A percentile compares a stretch with the other conserved stretches of the same genome.
Conservation (phyloP, 495 filamentous ascomycete genomes). For the Lasiosphaeriaceae sp. region DNA sequence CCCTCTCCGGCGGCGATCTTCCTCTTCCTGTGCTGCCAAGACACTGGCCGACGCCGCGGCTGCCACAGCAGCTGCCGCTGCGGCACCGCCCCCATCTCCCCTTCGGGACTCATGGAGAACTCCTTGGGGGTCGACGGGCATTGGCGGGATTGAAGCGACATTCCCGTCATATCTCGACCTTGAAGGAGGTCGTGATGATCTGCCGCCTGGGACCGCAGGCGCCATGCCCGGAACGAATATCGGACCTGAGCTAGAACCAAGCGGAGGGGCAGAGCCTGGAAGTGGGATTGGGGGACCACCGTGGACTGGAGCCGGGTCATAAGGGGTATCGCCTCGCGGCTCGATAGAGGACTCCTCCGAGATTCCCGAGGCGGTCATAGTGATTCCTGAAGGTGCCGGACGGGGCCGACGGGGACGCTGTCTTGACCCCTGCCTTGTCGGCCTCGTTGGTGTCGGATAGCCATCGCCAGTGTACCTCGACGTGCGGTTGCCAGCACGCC, state of each 20-base stretch:
- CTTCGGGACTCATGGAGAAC: constrained; percentile 52
- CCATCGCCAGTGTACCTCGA: constrained; percentile 58
- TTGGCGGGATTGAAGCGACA: constrained; percentile 43
- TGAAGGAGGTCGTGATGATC: constrained; percentile 25
- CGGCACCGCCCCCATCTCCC: constrained; percentile 35
- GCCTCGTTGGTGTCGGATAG: constrained; percentile 51
- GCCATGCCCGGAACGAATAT: constrained; percentile 30
- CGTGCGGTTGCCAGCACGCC: constrained; percentile 34
- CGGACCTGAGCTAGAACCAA: constrained; percentile 26
- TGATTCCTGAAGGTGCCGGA: constrained; percentile 31
- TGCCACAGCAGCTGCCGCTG: constrained; percentile 48
- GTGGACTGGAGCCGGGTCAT: constrained; percentile 25
- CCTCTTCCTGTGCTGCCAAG: constrained; percentile 36
- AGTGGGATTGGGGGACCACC: constrained; percentile 31
- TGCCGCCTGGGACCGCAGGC: constrained; percentile 22
- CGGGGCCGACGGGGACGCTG: constrained; percentile 31
- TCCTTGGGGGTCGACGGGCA: constrained; percentile 53
- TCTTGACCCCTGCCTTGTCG: constrained; percentile 46
- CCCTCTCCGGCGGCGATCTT: constrained; percentile 32
- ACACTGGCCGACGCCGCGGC: constrained; percentile 42
- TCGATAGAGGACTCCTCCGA: constrained; percentile 40
- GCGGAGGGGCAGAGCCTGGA: constrained; percentile 20
- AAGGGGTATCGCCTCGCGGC: constrained; percentile 25
- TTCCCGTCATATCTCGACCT: constrained; percentile 33
- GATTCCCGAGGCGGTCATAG: constrained; percentile 26